A percentile compares a stretch with the other conserved stretches of the same genome.
Conservation (phyloP, 2,329 filamentous ascomycete genomes). For the Chaetomiaceae sp. region DNA sequence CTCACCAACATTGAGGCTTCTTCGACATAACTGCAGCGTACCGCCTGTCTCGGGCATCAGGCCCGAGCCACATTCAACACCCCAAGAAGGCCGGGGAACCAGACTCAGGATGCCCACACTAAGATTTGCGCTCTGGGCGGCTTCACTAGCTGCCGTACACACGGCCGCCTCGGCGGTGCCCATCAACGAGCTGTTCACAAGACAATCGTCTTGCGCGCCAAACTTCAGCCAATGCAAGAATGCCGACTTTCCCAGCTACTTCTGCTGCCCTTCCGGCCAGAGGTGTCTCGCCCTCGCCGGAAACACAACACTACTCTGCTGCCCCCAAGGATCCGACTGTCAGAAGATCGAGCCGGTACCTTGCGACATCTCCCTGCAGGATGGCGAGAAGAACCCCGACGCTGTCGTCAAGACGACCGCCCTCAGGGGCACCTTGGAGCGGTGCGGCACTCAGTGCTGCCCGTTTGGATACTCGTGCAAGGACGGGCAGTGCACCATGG, state of each 20-base stretch:
- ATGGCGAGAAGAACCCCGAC: constrained; percentile 51
- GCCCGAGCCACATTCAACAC: background rate
- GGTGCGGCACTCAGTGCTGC: constrained; percentile 62
- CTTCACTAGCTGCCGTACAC: constrained; percentile 35
- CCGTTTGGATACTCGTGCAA: constrained; percentile 67
- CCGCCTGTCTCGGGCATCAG: background rate
- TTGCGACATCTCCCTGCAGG: constrained; percentile 60
- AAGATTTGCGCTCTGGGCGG: constrained; percentile 32
- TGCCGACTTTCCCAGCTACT: constrained; percentile 53
- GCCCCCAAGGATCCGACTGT: constrained; percentile 57
- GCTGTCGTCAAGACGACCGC: constrained; percentile 64
- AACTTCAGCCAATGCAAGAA: constrained; percentile 50
- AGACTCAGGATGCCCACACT: constrained; percentile 28
- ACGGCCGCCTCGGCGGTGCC: constrained; percentile 37
- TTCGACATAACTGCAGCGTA: background rate
- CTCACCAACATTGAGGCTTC: background rate
- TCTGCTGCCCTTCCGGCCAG: constrained; percentile 58
- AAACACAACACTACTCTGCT: constrained; percentile 67
- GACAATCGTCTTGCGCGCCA: constrained; percentile 49
- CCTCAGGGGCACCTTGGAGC: constrained; percentile 50
- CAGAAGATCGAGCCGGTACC: constrained; percentile 57
- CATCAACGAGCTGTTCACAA: constrained; percentile 37
- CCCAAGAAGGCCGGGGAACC: background rate
- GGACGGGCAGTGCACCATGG: constrained; percentile 46
- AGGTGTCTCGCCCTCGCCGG: constrained; percentile 59